phyloP scores from a whole-genome alignment of 352 stramenopile genomes.

The Pythium aristosporum region DNA sequence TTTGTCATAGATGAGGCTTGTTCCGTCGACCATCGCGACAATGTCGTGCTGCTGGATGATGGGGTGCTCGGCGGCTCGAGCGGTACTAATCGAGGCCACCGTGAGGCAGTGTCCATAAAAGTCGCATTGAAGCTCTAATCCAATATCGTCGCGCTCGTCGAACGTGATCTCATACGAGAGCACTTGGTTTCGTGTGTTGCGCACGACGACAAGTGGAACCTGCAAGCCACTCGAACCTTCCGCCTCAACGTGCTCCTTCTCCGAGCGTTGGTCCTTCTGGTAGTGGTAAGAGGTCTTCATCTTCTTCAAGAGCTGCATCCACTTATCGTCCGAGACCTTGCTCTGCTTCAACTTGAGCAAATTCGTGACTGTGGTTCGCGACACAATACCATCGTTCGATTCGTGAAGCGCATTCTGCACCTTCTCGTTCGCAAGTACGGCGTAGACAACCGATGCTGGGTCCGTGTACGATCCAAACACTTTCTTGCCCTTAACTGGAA shows the following conservation, averaged over 20 bases:
- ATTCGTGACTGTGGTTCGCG: conserved; percentile 45
- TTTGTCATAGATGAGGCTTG: conserved; percentile 30
- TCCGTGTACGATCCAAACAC: conserved; percentile 32
- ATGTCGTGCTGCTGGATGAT: conserved; percentile 60
- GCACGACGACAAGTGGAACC: conserved; percentile 43
- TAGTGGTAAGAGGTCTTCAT: conserved; percentile 50
- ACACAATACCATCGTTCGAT: conserved; percentile 34
- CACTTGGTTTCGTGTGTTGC: conserved; percentile 64
- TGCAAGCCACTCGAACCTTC: conserved; percentile 21
- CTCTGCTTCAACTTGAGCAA: conserved; percentile 41
- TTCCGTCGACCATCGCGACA: conserved; percentile 41
- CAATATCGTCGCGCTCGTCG: conserved; percentile 40
- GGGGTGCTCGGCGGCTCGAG: conserved; percentile 37
- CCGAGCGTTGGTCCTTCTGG: conserved; percentile 14
- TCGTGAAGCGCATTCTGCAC: conserved; percentile 42
- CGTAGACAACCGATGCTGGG: conserved; percentile 42
- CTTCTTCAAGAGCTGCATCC: conserved; percentile 46
- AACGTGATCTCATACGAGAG: conserved; percentile 64
- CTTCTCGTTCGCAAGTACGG: conserved; percentile 48
- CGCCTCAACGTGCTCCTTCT: not conserved
- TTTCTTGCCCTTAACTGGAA: conserved; percentile 34
- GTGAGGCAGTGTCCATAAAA: conserved; percentile 58
- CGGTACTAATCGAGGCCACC: conserved; percentile 34
- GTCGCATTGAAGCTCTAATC: conserved; percentile 47
- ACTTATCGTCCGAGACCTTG: conserved; percentile 47